Base-by-base conservation (phyloP, 2,329 filamentous ascomycete genomes). In the Claviceps maximensis region DNA sequence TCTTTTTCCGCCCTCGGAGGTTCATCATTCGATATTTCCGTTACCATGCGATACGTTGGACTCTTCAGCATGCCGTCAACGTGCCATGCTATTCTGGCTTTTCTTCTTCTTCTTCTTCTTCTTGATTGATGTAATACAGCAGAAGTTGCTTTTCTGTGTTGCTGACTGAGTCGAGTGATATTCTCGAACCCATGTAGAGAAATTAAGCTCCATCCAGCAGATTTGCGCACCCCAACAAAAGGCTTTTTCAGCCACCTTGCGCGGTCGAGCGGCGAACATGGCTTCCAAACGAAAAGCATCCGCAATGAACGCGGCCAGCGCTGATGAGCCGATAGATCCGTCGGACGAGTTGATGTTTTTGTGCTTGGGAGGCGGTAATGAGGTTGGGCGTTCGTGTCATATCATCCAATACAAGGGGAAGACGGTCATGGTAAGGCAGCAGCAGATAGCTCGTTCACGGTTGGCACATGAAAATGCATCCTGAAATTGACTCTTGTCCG, bases 341-440 rank as follows among this genome's bases (percentile, higher is more conserved):
- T 82, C 89, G 1, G 93, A 98, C 65, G 89, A 97, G 74, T 80
- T 98, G 54, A 87, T 89, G 73, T 98, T 98, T 64, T 79, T 95
- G 52, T 94, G 89, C 62, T 74, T 98, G 40, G 93, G 93, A 56
- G 93, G 93, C 56, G 93, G 93, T 60, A 97, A 96, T 68, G 93
- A 98, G 71, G 93, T 98, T 57, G 93, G 93, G 52, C 80, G 93
- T 59, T 97, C 93, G 59, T 97, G 93, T 69, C 93, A 98, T 67
- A 95, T 98, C 61, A 83, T 98, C 55, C 89, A 97, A 65, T 98
- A 98, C 79, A 98, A 97, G 72, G 93, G 93, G 57, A 98, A 98
- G 71, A 97, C 91, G 6, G 89, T 98, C 60, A 98, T 98, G 93
- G 89, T 94, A 74, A 61, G 63, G 36, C 36, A 38, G 51, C 21